Evolutionary conservation across 352 stramenopile genomes (phyloP).

Genomic region (Globisporangium barbulae): DNA sequence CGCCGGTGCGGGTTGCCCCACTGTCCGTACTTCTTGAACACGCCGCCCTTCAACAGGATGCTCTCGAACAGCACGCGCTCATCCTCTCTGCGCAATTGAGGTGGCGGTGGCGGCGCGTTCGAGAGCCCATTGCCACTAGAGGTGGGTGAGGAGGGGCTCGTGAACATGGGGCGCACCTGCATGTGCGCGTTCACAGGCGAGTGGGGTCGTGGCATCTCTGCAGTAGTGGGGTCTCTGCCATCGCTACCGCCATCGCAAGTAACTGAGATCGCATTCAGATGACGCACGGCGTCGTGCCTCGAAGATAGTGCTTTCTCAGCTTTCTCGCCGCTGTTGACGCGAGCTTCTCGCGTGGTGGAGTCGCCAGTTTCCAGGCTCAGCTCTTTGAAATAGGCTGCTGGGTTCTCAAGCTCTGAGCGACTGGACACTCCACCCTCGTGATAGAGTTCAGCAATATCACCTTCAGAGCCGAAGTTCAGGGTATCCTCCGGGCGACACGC

Average conservation of each 20-base stretch:
- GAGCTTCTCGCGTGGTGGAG: neutral
- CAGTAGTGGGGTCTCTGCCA: neutral
- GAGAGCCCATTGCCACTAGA: neutral
- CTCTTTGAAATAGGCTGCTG: neutral
- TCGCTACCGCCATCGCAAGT: neutral
- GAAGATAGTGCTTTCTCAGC: neutral
- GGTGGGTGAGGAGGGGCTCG: neutral
- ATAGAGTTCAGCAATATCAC: neutral
- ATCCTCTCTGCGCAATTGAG: conserved; percentile 22
- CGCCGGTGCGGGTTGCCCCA: conserved; percentile 72
- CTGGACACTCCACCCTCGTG: neutral
- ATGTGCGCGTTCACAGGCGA: conserved; percentile 1
- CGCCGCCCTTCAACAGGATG: conserved; percentile 59
- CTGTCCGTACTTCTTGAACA: conserved; percentile 77
- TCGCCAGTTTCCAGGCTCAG: neutral
- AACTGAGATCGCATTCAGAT: neutral
- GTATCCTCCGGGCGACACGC: neutral
- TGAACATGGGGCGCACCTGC: neutral
- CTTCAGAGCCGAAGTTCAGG: neutral
- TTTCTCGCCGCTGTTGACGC: neutral
- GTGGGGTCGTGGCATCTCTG: neutral
- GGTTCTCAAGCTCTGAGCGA: neutral
- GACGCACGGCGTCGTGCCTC: neutral
- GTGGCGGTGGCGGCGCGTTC: neutral
- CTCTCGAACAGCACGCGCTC: conserved; percentile 48